Evolutionary conservation across 1,284 basidiomycete species (phyloP).

Genomic region (Ceratobasidium sp.): DNA sequence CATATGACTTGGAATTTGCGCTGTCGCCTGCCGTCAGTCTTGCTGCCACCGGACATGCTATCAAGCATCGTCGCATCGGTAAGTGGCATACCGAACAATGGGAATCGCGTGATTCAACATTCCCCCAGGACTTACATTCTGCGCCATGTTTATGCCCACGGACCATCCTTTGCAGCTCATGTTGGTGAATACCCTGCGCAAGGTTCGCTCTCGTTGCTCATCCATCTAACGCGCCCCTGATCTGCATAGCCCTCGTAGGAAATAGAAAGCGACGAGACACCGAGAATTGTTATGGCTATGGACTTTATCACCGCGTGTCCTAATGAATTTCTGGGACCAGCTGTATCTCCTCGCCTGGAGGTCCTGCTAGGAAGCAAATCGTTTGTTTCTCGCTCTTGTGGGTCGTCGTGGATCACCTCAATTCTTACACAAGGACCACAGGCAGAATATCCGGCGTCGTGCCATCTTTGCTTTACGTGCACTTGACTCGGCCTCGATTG

Average conservation of each 20-base stretch:
- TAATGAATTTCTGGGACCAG: conserved; percentile 71
- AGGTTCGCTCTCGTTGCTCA: conserved; percentile 55
- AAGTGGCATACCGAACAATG: too few relatives aligned
- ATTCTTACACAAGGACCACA: conserved; percentile 46
- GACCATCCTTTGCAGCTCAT: conserved; percentile 76
- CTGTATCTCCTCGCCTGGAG: conserved; percentile 68
- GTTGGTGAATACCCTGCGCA: conserved; percentile 81
- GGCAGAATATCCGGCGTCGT: conserved; percentile 65
- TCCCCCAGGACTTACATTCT: conserved; percentile 77
- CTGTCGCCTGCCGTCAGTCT: conserved; percentile 73
- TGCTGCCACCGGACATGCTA: conserved; percentile 66
- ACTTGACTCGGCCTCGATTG: conserved; percentile 62
- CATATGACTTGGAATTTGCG: conserved; percentile 64
- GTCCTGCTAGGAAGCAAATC: conserved; percentile 70
- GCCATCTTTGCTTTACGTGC: conserved; percentile 64
- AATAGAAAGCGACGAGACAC: conserved; percentile 61
- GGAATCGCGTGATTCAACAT: too few relatives aligned
- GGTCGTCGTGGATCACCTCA: neutral
- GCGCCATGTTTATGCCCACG: conserved; percentile 69
- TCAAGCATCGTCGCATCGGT: conserved; percentile 76
- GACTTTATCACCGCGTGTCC: conserved; percentile 67
- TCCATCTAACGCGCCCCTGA: conserved; percentile 7
- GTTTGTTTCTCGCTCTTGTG: conserved; percentile 56
- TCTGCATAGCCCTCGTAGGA: conserved; percentile 57
- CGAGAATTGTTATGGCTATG: conserved; percentile 72